phyloP scores from a whole-genome alignment of 495 filamentous ascomycete species.

The Penicillium ucsense region DNA sequence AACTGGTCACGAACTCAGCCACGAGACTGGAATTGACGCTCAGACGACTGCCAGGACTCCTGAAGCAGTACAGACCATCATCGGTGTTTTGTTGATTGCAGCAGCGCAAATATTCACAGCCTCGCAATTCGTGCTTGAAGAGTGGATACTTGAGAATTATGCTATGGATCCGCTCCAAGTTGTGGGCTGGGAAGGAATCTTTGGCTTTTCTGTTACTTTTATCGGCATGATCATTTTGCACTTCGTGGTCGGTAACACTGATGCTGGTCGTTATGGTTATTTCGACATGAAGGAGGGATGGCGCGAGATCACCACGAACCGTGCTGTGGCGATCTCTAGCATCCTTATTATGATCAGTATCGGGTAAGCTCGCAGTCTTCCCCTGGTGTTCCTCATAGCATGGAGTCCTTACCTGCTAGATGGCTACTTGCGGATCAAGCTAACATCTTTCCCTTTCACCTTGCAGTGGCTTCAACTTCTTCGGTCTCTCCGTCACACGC shows the following conservation, averaged over 20 bases:
- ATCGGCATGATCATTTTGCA: constrained; percentile 74
- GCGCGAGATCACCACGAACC: constrained; percentile 61
- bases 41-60: constrained; percentile 31
- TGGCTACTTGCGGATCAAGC: neutral
- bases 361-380: constrained; percentile 48
- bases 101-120: constrained; percentile 94
- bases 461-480: constrained; percentile 90
- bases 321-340: constrained; percentile 60
- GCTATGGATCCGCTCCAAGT: constrained; percentile 80
- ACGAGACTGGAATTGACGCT: constrained; percentile 17
- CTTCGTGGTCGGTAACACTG: constrained; percentile 60
- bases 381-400: neutral
- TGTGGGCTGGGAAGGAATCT: constrained; percentile 93
- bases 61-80: constrained; percentile 59
- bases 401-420: neutral
- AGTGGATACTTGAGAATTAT: constrained; percentile 86
- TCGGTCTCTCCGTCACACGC: constrained; percentile 85
- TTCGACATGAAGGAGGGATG: constrained; percentile 85
- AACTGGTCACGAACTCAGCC: constrained; percentile 36
- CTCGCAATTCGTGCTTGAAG: constrained; percentile 90
- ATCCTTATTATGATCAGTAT: constrained; percentile 94
- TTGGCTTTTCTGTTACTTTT: constrained; percentile 78
- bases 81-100: constrained; percentile 84
- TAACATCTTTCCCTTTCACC: neutral
- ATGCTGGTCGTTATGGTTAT: constrained; percentile 66